These are phyloP conservation scores for Tilletiopsis washingtonensis DNA, from an alignment of 1,284 basidiomycete species.

Conservation along the genomic window DNA sequence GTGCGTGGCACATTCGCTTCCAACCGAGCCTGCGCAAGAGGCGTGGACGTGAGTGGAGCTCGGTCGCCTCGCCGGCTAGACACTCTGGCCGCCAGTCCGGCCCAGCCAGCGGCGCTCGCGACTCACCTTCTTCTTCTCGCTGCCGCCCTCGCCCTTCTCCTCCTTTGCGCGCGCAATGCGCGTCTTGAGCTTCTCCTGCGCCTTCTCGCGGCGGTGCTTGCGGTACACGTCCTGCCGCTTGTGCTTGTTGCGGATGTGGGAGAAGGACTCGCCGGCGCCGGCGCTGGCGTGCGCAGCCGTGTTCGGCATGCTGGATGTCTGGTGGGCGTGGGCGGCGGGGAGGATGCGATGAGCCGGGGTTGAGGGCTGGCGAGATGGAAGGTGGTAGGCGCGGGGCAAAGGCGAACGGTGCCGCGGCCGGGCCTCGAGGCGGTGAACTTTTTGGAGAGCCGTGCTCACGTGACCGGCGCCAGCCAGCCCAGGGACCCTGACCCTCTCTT, in stretches of 20 bases:
- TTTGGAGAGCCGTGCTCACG: too few species aligned
- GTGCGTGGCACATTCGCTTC: slow-evolving; percentile 79
- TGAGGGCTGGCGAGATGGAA: too few species aligned
- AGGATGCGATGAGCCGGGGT: too few species aligned
- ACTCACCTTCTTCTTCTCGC: slow-evolving; percentile 61
- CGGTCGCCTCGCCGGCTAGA: not conserved
- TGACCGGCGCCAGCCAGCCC: too few species aligned
- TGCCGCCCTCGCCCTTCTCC: slow-evolving; percentile 59
- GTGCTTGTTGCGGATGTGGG: slow-evolving; percentile 48
- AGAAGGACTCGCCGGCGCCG: slow-evolving; percentile 12
- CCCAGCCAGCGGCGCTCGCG: not conserved
- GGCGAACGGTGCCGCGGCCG: too few species aligned
- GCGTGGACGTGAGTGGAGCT: not conserved
- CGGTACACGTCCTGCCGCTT: slow-evolving; percentile 44
- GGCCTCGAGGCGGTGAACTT: too few species aligned
- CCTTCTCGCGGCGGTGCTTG: slow-evolving; percentile 71
- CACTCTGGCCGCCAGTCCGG: not conserved
- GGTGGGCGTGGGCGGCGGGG: too few species aligned
- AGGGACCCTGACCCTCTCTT: too few species aligned
- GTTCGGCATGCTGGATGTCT: too few species aligned
- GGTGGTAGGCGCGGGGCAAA: too few species aligned
- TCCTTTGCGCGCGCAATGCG: slow-evolving; percentile 57
- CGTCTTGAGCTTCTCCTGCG: slow-evolving; percentile 70
- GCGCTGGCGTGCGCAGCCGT: too few species aligned
- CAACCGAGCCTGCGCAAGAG: slow-evolving; percentile 61